Evolutionary conservation across 305 asterid species (phyloP).

Genomic region (Fraxinus platypoda): DNA sequence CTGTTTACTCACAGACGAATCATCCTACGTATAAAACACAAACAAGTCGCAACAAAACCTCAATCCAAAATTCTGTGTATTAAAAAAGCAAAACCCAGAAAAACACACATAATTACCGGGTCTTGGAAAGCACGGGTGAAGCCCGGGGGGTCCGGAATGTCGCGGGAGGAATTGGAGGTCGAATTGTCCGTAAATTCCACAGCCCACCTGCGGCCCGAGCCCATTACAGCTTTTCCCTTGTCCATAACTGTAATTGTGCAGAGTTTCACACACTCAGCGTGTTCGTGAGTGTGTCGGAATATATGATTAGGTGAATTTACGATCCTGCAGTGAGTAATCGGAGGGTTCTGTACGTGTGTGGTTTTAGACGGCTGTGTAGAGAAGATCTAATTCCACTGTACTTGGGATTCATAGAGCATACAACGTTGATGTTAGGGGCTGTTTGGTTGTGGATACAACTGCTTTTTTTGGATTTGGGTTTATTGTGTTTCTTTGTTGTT

Average conservation of each 20-base stretch:
- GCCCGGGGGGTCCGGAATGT: constrained; percentile 81
- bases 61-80: neutral
- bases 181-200: constrained; percentile 82
- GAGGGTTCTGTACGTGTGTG: neutral
- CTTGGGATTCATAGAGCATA: neutral
- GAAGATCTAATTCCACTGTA: neutral
- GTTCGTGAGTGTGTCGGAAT: neutral
- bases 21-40: constrained; percentile 51
- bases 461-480: neutral
- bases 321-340: neutral
- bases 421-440: neutral
- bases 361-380: neutral
- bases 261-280: neutral
- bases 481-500: neutral
- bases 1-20: constrained; percentile 69
- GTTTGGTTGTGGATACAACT: neutral
- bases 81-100: neutral
- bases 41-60: constrained; percentile 4
- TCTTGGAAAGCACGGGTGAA: constrained; percentile 74
- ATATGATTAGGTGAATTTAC: neutral
- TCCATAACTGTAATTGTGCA: constrained; percentile 41
- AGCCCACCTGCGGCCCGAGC: constrained; percentile 90
- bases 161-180: constrained; percentile 70
- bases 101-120: constrained; percentile 45
- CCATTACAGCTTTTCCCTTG: constrained; percentile 77